Base-by-base conservation (phyloP, 805 yeast genomes). In the Teunomyces funiuensis region DNA sequence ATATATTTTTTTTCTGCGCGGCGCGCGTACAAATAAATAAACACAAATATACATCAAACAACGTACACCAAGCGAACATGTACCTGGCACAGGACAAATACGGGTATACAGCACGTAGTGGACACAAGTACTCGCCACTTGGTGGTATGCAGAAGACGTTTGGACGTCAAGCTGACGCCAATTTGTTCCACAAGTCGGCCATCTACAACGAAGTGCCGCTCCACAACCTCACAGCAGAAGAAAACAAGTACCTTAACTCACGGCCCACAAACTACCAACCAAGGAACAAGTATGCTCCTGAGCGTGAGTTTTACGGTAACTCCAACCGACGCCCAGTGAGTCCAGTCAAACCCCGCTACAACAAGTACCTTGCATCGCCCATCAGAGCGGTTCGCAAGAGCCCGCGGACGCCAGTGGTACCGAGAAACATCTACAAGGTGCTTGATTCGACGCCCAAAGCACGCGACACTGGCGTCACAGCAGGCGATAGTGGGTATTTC, bases 161-260 rank as follows among this genome's bases (percentile, higher is more conserved):
- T 31, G 25, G 13, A 14, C 34, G 16, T 8, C 5, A 19, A 5
- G 6, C 13, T 9, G 25, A 22, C 9, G 10, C 25, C 9, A 5
- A 4, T 10, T 31, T 25, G 4, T 18, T 11, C 25, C 11, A 31
- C 15, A 31, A 31, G 8, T 31, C 34, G 15, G 15, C 34, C 14
- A 20, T 31, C 34, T 31, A 19, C 25, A 31, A 19, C 34, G 19
- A 31, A n/a, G 34, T 31, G 8, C 34, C 25, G 16, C 25, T 31
- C 13, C 34, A 17, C 23, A 31, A 31, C 14, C 34, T 31, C 17
- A 31, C 34, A n/a, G 25, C 34, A 16, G 34, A 31, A 31, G 34
- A 31, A 19, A 19, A 19, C 34, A 19, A 31, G 8, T 31, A 31
- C 13, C 34, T 31, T 25, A 31, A 31, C 10, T 31, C 34, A 31